Percentiles rank a stretch among this genome's conserved stretches.
phyloP scores from a whole-genome alignment of 2,329 filamentous ascomycete species.

The Aureobasidium mangrovei region DNA sequence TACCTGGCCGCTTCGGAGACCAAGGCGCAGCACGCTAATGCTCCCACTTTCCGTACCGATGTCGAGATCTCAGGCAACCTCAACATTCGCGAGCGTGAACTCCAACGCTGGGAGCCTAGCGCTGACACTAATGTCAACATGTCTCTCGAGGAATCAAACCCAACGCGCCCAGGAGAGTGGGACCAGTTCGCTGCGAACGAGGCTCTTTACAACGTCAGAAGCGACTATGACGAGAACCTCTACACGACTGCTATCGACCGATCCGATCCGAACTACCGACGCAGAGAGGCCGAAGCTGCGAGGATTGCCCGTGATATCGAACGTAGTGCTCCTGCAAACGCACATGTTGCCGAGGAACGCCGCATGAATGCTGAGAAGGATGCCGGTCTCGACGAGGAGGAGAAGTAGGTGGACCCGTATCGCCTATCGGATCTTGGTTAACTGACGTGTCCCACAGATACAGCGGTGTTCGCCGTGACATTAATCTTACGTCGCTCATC shows the following conservation, averaged over 20 bases:
- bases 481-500: slow-evolving; percentile 49
- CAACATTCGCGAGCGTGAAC: slow-evolving; percentile 55
- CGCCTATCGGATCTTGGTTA: background rate
- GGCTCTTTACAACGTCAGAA: slow-evolving; percentile 75
- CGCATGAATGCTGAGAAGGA: slow-evolving; percentile 60
- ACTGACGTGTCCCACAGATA: slow-evolving; percentile 49
- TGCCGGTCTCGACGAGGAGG: slow-evolving; percentile 74
- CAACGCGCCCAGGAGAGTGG: slow-evolving; percentile 48
- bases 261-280: slow-evolving; percentile 70
- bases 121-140: slow-evolving; percentile 50
- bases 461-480: slow-evolving; percentile 75
- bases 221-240: slow-evolving; percentile 85
- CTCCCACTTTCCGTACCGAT: slow-evolving; percentile 72
- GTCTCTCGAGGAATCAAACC: slow-evolving; percentile 53
- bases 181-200: slow-evolving; percentile 93
- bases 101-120: slow-evolving; percentile 75
- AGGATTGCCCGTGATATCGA: slow-evolving; percentile 87
- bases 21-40: slow-evolving; percentile 51
- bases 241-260: slow-evolving; percentile 91
- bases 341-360: slow-evolving; percentile 78
- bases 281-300: slow-evolving; percentile 69
- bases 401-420: slow-evolving; percentile 54
- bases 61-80: slow-evolving; percentile 70
- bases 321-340: slow-evolving; percentile 59
- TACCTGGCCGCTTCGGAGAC: slow-evolving; percentile 42